Evolutionary conservation across 164 flowering plant genomes (phyloP).

Genomic region (Vitis rupestris): DNA sequence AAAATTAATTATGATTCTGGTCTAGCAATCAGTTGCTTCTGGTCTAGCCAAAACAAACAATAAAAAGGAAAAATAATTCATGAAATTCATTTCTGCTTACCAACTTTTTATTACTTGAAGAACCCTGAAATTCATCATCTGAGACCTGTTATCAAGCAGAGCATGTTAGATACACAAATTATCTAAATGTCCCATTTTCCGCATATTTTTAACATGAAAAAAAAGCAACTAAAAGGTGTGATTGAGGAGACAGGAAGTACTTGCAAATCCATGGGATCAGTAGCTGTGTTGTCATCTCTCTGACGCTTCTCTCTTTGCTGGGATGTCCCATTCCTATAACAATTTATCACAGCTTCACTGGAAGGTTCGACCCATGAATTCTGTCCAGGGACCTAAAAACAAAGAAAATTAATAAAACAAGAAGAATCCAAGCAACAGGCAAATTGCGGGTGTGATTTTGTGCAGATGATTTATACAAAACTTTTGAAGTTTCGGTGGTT

Average conservation of each 20-base stretch:
- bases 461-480: too few species aligned
- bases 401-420: background rate
- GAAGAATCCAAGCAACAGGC: background rate
- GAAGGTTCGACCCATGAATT: slow-evolving; percentile 62
- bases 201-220: too few species aligned
- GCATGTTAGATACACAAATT: slow-evolving; percentile 9
- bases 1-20: too few species aligned
- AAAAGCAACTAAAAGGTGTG: too few species aligned
- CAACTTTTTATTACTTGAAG: slow-evolving; percentile 63
- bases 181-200: too few species aligned
- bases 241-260: slow-evolving; percentile 13
- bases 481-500: too few species aligned
- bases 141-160: slow-evolving; percentile 40
- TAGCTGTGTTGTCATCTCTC: slow-evolving; percentile 49
- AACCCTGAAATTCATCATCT: slow-evolving; percentile 30
- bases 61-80: background rate
- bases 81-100: slow-evolving; percentile 32
- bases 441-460: background rate
- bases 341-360: slow-evolving; percentile 18
- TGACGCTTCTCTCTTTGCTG: slow-evolving; percentile 73
- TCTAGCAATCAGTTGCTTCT: too few species aligned
- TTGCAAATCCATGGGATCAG: slow-evolving; percentile 34
- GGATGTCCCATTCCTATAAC: slow-evolving; percentile 21
- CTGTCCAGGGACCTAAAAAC: slow-evolving; percentile 72
- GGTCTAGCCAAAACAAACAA: background rate